phyloP scores from a whole-genome alignment of 345 rosid species.

The Euphorbia peplus region DNA sequence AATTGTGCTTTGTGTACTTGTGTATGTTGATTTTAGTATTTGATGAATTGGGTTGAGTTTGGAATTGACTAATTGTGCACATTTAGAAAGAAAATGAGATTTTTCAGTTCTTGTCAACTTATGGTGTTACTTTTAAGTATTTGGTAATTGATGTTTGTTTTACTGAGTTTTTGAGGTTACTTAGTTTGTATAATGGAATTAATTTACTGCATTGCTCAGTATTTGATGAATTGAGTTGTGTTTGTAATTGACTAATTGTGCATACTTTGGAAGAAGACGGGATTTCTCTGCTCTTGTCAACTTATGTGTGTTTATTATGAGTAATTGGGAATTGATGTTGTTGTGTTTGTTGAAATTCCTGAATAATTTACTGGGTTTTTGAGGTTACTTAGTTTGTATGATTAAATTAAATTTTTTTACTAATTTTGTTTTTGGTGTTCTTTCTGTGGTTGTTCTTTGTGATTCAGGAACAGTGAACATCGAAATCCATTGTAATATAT shows the following conservation, averaged over 20 bases:
- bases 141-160: too few relatives aligned
- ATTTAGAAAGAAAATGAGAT: too few relatives aligned
- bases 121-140: too few relatives aligned
- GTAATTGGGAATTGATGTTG: neutral
- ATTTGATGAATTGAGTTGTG: neutral
- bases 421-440: constrained; percentile 35
- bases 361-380: neutral
- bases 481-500: constrained; percentile 24
- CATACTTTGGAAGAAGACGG: neutral
- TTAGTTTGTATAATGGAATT: neutral
- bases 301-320: neutral
- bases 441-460: constrained; percentile 19
- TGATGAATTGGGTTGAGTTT: too few relatives aligned
- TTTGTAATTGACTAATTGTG: neutral
- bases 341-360: neutral
- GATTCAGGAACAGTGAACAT: constrained; percentile 30
- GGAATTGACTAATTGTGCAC: too few relatives aligned
- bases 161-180: too few relatives aligned
- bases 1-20: neutral
- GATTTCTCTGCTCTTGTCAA: neutral
- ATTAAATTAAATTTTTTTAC: constrained; percentile 11
- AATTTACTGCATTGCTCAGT: neutral
- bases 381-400: neutral
- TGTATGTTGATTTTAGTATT: too few relatives aligned
- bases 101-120: too few relatives aligned